phyloP scores from a whole-genome alignment of 257 asterid genomes.

The Verbena officinalis region DNA sequence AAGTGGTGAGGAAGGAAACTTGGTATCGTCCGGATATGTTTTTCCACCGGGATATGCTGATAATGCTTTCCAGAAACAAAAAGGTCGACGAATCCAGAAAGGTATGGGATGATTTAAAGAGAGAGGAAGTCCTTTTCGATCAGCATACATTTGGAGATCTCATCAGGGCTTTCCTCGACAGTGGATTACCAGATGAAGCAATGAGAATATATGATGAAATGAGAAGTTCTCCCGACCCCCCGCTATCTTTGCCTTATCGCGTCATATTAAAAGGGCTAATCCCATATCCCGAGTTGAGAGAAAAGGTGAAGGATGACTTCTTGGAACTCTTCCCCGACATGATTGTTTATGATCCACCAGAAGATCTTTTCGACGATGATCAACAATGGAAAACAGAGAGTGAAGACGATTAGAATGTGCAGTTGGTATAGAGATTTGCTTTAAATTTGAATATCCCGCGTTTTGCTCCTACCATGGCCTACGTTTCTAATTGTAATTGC shows the following conservation, averaged over 20 bases:
- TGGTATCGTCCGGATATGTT: conserved; percentile 98
- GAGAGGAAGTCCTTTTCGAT: conserved; percentile 79
- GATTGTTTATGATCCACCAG: conserved; percentile 87
- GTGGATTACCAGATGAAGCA: conserved; percentile 70
- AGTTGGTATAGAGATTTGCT: not conserved
- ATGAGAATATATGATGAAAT: conserved; percentile 84
- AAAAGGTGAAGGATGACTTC: conserved; percentile 86
- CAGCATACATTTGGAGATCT: conserved; percentile 97
- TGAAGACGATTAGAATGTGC: conserved; percentile 48
- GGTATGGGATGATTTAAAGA: conserved; percentile 85
- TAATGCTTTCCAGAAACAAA: conserved; percentile 94
- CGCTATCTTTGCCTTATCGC: conserved; percentile 78
- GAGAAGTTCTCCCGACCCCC: conserved; percentile 81
- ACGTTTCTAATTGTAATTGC: too few species aligned
- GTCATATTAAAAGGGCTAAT: conserved; percentile 88
- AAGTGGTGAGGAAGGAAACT: conserved; percentile 76
- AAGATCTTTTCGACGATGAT: conserved; percentile 68
- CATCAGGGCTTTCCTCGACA: conserved; percentile 77
- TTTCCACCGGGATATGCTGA: conserved; percentile 88
- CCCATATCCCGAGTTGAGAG: conserved; percentile 79
- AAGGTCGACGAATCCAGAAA: conserved; percentile 58
- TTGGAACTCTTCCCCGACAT: conserved; percentile 80
- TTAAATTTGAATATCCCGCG: too few species aligned
- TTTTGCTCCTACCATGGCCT: too few species aligned
- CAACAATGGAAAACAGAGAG: conserved; percentile 43